Base-by-base conservation (phyloP, 2,329 filamentous ascomycete genomes). In the Pochonia chlamydosporia region DNA sequence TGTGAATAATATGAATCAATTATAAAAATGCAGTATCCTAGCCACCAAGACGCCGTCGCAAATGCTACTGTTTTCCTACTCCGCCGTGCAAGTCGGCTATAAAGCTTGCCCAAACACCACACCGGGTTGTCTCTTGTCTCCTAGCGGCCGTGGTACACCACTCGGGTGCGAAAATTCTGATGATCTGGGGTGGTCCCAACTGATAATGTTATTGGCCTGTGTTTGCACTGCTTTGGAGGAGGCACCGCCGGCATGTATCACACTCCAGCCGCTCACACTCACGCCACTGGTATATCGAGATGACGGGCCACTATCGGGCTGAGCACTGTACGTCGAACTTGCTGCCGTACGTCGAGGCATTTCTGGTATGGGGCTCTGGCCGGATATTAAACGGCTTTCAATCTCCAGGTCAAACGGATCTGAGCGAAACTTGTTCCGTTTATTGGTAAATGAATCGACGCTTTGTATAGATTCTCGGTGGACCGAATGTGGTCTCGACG, bases 351-450 rank as follows among this genome's bases (percentile, higher is more conserved):
- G 48, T 5, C 53, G 56, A 16, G 59, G 55, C 49, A 56, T 52
- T 25, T 49, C 45, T 7, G 55, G 51, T 42, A 59, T 46, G 26
- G 51, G 52, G 10, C 48, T 44, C n/a, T 46, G 46, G 24, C 49
- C 54, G 5, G 57, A 52, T 31, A 49, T 35, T 9, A 54, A 21
- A 7, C 50, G 54, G 30, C 51, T 52, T 44, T 63, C 59, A 11
- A 67, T 52, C 58, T 84, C 81, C n/a, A 84, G 68, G 54, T 85
- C 81, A 56, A 84, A 84, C 2, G 79, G 81, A 53, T 84, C 80
- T 2, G 79, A 82, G 39, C 79, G 76, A 59, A 81, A 79, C 56
- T 79, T 80, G 56, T 75, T 75, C 47, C 75, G 72, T 14, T 68
- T 64, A 5, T 66, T 70, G 39, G 68, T 69, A 39, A 73, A 68